These are phyloP conservation scores for Ophiocordyceps camponoti-leonardi DNA, from an alignment of 2,329 filamentous ascomycete genomes.

Conservation along the genomic window DNA sequence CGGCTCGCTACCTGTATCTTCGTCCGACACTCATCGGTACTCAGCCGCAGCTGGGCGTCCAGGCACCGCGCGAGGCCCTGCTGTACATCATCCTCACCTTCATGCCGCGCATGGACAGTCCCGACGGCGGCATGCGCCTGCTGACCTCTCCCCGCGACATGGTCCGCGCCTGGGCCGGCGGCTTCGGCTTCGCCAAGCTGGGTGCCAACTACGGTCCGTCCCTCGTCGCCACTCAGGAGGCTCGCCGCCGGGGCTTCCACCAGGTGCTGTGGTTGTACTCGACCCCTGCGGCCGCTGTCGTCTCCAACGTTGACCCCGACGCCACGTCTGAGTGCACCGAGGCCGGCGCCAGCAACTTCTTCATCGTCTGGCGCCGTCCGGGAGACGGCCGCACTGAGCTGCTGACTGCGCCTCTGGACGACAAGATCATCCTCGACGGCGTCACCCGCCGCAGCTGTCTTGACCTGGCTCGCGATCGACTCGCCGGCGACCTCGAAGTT, in stretches of 20 bases:
- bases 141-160: constrained; percentile 67
- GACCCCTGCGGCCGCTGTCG: background rate
- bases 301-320: background rate
- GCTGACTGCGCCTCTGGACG: constrained; percentile 68
- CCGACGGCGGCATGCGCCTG: constrained; percentile 47
- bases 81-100: constrained; percentile 64
- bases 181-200: constrained; percentile 82
- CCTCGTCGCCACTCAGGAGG: constrained; percentile 62
- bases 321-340: constrained; percentile 61
- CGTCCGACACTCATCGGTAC: constrained; percentile 78
- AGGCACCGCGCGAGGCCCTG: constrained; percentile 64
- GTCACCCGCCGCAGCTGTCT: constrained; percentile 72
- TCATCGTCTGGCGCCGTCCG: constrained; percentile 53
- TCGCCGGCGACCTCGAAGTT: constrained; percentile 45
- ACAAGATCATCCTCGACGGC: constrained; percentile 72
- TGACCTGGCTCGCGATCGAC: constrained; percentile 48
- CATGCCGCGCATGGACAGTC: constrained; percentile 38
- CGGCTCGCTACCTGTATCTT: constrained; percentile 64
- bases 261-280: constrained; percentile 88
- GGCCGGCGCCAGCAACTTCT: constrained; percentile 85
- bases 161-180: constrained; percentile 83
- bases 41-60: constrained; percentile 63
- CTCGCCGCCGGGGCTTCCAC: constrained; percentile 55
- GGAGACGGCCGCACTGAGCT: constrained; percentile 39
- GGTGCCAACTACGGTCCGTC: constrained; percentile 87